A percentile compares a stretch with the other conserved stretches of the same genome.
phyloP scores from a whole-genome alignment of 2,329 filamentous ascomycete genomes.

The Furcasterigmium furcatum region DNA sequence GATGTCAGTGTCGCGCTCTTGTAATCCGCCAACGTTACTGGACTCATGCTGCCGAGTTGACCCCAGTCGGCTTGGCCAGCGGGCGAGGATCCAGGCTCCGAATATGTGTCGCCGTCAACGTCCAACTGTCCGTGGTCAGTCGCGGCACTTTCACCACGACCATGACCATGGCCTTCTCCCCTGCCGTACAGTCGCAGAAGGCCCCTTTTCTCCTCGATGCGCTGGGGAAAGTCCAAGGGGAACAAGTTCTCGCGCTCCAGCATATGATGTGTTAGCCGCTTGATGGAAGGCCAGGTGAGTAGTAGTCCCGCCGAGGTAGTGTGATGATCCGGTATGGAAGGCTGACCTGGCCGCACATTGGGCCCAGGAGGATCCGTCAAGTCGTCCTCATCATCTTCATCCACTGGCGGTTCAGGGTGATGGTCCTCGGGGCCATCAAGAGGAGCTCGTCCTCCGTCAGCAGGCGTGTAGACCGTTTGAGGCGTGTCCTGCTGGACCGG shows the following conservation, averaged over 20 bases:
- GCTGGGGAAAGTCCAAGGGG: conserved; percentile 71
- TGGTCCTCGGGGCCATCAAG: conserved; percentile 3
- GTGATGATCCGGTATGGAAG: conserved; percentile 79
- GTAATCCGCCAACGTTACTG: conserved; percentile 28
- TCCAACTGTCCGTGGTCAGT: conserved; percentile 33
- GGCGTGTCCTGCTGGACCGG: conserved; percentile 2
- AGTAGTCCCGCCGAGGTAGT: conserved; percentile 86
- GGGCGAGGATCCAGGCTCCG: conserved; percentile 50
- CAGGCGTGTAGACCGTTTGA: conserved; percentile 2
- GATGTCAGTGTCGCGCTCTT: conserved; percentile 34
- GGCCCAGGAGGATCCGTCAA: conserved; percentile 47
- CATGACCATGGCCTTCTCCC: conserved; percentile 69
- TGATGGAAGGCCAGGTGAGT: conserved; percentile 68
- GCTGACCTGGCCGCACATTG: conserved; percentile 53
- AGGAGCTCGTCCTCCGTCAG: neutral
- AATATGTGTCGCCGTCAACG: conserved; percentile 39
- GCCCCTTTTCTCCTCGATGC: conserved; percentile 70
- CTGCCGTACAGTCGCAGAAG: conserved; percentile 73
- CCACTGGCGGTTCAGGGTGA: conserved; percentile 22
- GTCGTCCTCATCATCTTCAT: conserved; percentile 40
- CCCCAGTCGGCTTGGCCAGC: conserved; percentile 57
- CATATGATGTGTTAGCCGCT: conserved; percentile 54
- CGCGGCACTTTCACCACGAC: conserved; percentile 38
- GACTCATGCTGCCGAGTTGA: conserved; percentile 49
- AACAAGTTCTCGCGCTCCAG: conserved; percentile 48